Evolutionary conservation across 106 monocot genomes (phyloP), one percentile per base, ranked within the genome.

Genomic region (Xerophyta viscosa): DNA sequence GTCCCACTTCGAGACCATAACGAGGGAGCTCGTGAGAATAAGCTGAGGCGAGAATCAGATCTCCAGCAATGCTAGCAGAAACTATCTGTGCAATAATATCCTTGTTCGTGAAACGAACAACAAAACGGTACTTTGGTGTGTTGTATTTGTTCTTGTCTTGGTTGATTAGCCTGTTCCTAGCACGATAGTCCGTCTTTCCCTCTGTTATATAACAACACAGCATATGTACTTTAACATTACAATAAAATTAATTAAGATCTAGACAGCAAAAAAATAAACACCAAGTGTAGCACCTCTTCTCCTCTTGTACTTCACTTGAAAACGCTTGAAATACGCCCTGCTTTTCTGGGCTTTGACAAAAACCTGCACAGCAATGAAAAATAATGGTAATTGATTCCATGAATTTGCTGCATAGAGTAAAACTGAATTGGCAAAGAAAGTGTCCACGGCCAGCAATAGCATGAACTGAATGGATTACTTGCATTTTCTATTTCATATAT

Each of bases 81-180:
- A 79, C 52, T 13, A 92, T 73, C 60, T 92, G 91, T 5, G 86
- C 82, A 56, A 31, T 44, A 42, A 92, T 86, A 60, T 82, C 72
- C 29, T 70, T 92, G 73, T 92, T 92, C 15, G 82, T 86, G 71
- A 87, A 92, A 71, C 92, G 66, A 24, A 92, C 92, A 53, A 87
- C 92, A 60, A 87, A 87, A 23, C 92, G 61, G 59, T 92, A 92
- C 37, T 92, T 87, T 0, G 92, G 92, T 0, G 86, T 92, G 52
- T 87, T 92, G 41, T 92, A 92, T 24, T 92, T 92, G 63, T 92
- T 92, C 60, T 92, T 92, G 48, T 92, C 92, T 62, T 92, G 92
- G 33, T 83, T 92, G 41, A 83, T 92, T 5, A 92, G 64, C 1
- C 92, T 70, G 48, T 86, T 92, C 31, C 92, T 79, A 0, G 92